phyloP scores from a whole-genome alignment of 495 filamentous ascomycete species.

The Aspergillus coremiiformis region DNA sequence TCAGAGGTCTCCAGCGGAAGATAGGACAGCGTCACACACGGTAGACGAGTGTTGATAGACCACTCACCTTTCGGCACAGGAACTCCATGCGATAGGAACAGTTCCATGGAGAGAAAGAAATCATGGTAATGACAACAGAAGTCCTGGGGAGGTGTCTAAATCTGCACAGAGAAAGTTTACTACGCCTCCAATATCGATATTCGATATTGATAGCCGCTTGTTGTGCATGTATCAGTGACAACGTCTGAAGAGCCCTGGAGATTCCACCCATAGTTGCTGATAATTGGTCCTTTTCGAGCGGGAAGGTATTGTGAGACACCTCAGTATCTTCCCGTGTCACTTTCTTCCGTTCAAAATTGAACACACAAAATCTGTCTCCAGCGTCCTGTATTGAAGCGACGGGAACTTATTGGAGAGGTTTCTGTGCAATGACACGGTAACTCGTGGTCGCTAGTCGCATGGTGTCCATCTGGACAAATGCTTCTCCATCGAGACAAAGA shows the following conservation, averaged over 20 bases:
- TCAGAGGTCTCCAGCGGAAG: not conserved
- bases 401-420: slow-evolving; percentile 29
- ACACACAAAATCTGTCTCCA: not conserved
- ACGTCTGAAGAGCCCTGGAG: too few relatives aligned
- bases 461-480: slow-evolving; percentile 56
- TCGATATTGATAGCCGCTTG: not conserved
- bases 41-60: not conserved
- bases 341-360: not conserved
- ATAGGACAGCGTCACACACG: not conserved
- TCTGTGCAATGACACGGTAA: slow-evolving; percentile 55
- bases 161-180: not conserved
- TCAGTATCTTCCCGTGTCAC: not conserved
- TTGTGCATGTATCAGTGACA: not conserved
- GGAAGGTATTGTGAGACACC: not conserved
- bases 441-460: slow-evolving; percentile 54
- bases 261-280: not conserved
- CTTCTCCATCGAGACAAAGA: slow-evolving; percentile 52
- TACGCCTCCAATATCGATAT: not conserved
- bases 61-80: not conserved
- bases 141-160: not conserved
- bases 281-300: not conserved
- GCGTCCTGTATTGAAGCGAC: not conserved
- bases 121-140: not conserved
- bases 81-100: not conserved
- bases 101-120: not conserved